Conservation (phyloP, 208 protist species). For the Herpetomonas tarakana region DNA sequence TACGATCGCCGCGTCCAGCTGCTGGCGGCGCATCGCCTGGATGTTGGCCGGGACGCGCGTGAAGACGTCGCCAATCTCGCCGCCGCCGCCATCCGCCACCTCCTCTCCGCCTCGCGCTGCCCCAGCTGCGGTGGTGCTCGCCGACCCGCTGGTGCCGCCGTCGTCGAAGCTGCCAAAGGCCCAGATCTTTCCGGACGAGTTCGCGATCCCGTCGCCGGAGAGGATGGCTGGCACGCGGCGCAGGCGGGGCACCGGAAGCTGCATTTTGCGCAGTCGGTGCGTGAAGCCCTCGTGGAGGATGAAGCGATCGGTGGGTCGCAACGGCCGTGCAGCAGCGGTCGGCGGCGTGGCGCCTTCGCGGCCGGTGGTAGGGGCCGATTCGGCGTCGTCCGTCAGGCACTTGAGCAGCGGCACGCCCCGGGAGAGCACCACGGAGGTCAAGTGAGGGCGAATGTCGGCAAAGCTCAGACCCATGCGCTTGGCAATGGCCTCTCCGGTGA, state of each 20-base stretch:
- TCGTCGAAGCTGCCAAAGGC: background rate
- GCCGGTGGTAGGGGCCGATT: conserved; percentile 13
- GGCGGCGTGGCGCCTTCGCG: conserved; percentile 12
- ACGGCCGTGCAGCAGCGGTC: conserved; percentile 1
- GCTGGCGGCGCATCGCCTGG: conserved; percentile 29
- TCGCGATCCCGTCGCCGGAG: background rate
- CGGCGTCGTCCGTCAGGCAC: conserved; percentile 4
- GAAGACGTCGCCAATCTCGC: conserved; percentile 5
- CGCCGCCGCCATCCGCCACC: background rate
- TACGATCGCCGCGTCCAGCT: conserved; percentile 63
- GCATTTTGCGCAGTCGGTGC: conserved; percentile 49
- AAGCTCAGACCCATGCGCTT: conserved; percentile 31
- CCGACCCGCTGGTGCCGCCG: conserved; percentile 9
- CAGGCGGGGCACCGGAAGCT: conserved; percentile 30
- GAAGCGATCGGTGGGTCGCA: conserved; percentile 36
- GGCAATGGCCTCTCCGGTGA: conserved; percentile 22
- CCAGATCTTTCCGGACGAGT: background rate
- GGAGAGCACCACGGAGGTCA: conserved; percentile 23
- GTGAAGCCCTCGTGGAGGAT: conserved; percentile 49
- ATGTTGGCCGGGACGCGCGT: conserved; percentile 15
- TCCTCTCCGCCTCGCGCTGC: background rate
- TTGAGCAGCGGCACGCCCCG: conserved; percentile 21
- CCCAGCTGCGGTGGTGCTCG: background rate
- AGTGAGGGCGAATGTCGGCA: conserved; percentile 22
- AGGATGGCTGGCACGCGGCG: background rate